A percentile compares a stretch with the other conserved stretches of the same genome.
Evolutionary conservation across 202 grass and related monocot species (phyloP).

Genomic region (Hordeum pubiflorum): DNA sequence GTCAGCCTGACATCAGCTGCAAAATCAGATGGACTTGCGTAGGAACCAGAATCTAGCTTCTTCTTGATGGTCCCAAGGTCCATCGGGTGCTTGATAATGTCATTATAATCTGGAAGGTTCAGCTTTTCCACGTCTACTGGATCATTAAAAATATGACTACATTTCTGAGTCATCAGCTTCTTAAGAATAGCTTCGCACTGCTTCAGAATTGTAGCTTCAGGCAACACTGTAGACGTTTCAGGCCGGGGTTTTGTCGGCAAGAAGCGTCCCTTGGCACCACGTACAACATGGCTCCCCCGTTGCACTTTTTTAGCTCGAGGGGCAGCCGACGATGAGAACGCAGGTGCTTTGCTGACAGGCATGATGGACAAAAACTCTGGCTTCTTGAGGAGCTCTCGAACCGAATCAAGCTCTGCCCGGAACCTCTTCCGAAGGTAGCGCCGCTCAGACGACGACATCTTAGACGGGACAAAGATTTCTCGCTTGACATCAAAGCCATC

Average conservation of each 20-base stretch:
- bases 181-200: conserved; percentile 78
- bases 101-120: conserved; percentile 86
- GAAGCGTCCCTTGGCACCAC: conserved; percentile 44
- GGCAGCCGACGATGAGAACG: conserved; percentile 35
- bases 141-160: conserved; percentile 63
- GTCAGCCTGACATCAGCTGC: conserved; percentile 85
- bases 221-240: conserved; percentile 11
- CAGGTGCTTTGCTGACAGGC: conserved; percentile 26
- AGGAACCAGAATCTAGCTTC: conserved; percentile 58
- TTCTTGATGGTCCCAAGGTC: conserved; percentile 72
- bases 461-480: conserved; percentile 50
- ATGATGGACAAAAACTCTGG: conserved; percentile 15
- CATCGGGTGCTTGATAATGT: conserved; percentile 85
- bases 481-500: conserved; percentile 47
- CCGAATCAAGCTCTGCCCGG: conserved; percentile 41
- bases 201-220: conserved; percentile 49
- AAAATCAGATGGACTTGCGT: conserved; percentile 57
- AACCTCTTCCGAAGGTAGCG: conserved; percentile 55
- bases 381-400: conserved; percentile 53
- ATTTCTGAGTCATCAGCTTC: conserved; percentile 75
- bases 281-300: conserved; percentile 24
- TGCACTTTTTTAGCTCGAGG: conserved; percentile 33
- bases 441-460: conserved; percentile 57
- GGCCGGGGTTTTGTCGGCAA: conserved; percentile 36
- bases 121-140: conserved; percentile 76